These are phyloP conservation scores for Acanthamoeba castellanii DNA, from an alignment of 208 protist genomes.

Conservation along the genomic window DNA sequence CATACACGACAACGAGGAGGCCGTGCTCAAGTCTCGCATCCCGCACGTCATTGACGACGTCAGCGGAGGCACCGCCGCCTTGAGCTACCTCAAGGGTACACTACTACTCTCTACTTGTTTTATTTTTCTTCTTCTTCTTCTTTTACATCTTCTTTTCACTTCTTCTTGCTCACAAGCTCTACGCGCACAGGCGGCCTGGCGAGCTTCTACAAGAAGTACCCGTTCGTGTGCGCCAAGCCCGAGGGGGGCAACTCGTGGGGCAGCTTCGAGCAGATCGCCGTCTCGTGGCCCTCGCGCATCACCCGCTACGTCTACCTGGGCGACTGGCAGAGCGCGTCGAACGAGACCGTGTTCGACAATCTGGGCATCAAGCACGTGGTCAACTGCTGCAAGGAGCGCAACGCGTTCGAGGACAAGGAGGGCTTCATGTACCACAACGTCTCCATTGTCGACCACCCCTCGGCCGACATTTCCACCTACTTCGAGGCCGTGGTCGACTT, in stretches of 20 bases:
- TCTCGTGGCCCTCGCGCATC: constrained; percentile 13
- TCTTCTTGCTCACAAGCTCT: too few relatives aligned
- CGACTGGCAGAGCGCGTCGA: constrained; percentile 2
- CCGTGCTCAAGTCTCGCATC: constrained; percentile 1
- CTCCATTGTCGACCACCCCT: constrained; percentile 2
- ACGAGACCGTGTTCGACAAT: not conserved
- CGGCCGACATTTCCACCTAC: constrained; percentile 13
- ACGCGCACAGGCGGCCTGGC: not conserved
- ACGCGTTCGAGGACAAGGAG: constrained; percentile 36
- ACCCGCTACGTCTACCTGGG: not conserved
- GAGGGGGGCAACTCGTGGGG: not conserved
- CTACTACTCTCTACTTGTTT: not conserved
- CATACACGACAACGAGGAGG: constrained; percentile 8
- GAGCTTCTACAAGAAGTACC: constrained; percentile 19
- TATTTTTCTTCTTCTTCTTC: too few relatives aligned
- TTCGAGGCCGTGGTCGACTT: constrained; percentile 10
- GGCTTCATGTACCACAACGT: constrained; percentile 37
- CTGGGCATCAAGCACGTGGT: not conserved
- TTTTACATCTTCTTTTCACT: too few relatives aligned
- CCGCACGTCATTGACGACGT: constrained; percentile 19
- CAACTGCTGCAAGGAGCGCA: constrained; percentile 32
- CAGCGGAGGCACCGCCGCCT: not conserved
- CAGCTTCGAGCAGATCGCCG: not conserved
- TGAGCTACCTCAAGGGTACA: constrained; percentile 10
- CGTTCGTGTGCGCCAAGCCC: not conserved